Evolutionary conservation across 176 grass and related monocot genomes (phyloP).

Genomic region (Cenchrus purpureus): DNA sequence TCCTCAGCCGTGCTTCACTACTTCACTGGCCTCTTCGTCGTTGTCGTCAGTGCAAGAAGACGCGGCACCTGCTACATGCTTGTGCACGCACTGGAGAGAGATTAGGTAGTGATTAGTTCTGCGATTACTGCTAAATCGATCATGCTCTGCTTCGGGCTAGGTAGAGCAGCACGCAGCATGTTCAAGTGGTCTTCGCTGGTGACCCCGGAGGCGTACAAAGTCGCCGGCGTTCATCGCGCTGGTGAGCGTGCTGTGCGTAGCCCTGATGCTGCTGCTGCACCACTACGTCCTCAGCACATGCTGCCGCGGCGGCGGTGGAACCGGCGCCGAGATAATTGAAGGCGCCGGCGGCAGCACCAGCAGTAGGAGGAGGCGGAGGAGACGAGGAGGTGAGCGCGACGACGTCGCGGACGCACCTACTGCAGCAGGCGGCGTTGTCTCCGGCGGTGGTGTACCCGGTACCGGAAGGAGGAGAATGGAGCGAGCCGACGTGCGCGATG

Average conservation of each 20-base stretch:
- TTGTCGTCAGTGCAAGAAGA: neutral
- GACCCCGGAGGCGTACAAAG: slow-evolving; percentile 3
- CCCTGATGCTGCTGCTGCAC: slow-evolving; percentile 27
- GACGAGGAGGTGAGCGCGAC: slow-evolving; percentile 22
- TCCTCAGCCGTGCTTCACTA: neutral
- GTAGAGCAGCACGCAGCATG: no score
- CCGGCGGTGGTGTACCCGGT: slow-evolving; percentile 29
- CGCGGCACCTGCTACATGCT: neutral
- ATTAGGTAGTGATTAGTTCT: neutral
- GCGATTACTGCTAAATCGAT: neutral
- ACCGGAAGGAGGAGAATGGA: slow-evolving; percentile 42
- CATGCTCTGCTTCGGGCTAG: no score
- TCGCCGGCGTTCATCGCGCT: slow-evolving; percentile 53
- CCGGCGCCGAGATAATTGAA: neutral
- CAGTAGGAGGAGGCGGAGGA: neutral
- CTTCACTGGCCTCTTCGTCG: neutral
- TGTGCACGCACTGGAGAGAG: neutral
- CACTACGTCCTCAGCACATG: slow-evolving; percentile 45
- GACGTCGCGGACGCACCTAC: slow-evolving; percentile 45
- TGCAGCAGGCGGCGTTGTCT: neutral
- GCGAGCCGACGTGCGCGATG: slow-evolving; percentile 41
- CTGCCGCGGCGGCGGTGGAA: slow-evolving; percentile 3
- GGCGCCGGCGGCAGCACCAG: neutral
- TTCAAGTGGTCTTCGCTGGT: neutral
- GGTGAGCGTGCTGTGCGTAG: slow-evolving; percentile 35